phyloP scores from a whole-genome alignment of 2,329 filamentous ascomycete species.

The Fusarium pseudocircinatum region DNA sequence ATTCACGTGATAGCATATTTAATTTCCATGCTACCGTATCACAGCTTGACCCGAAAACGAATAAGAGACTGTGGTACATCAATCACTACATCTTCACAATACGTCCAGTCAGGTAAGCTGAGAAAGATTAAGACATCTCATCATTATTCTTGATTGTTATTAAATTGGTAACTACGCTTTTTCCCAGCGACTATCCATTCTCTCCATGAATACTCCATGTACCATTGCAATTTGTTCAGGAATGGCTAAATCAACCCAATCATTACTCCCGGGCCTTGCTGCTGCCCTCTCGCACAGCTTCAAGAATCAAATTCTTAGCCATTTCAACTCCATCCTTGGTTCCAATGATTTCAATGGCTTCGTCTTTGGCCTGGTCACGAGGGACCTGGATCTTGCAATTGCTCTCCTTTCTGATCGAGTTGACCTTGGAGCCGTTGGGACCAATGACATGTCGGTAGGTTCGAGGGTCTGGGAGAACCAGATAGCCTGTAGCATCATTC shows the following conservation, averaged over 20 bases:
- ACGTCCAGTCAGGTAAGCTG: neutral
- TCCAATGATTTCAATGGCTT: constrained; percentile 92
- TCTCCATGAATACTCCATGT: constrained; percentile 25
- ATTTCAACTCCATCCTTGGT: constrained; percentile 82
- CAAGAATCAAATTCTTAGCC: constrained; percentile 88
- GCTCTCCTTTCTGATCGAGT: constrained; percentile 89
- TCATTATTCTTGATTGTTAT: constrained; percentile 35
- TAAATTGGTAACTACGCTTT: constrained; percentile 16
- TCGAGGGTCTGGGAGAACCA: constrained; percentile 87
- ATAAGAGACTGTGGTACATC: constrained; percentile 17
- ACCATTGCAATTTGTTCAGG: constrained; percentile 24
- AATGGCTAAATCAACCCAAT: constrained; percentile 6
- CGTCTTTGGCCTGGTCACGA: constrained; percentile 75
- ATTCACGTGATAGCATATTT: constrained; percentile 29
- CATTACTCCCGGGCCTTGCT: constrained; percentile 48
- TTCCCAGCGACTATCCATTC: constrained; percentile 4
- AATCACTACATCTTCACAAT: neutral
- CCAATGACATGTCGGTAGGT: constrained; percentile 94
- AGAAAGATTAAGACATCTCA: neutral
- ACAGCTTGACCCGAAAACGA: constrained; percentile 20
- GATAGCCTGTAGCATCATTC: constrained; percentile 81
- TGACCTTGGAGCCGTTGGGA: constrained; percentile 88
- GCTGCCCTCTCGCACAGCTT: constrained; percentile 75
- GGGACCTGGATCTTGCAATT: constrained; percentile 95
- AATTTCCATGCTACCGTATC: constrained; percentile 8